Base-by-base conservation (phyloP, 2,329 filamentous ascomycete species). In the Allantophomopsis cytisporea region DNA sequence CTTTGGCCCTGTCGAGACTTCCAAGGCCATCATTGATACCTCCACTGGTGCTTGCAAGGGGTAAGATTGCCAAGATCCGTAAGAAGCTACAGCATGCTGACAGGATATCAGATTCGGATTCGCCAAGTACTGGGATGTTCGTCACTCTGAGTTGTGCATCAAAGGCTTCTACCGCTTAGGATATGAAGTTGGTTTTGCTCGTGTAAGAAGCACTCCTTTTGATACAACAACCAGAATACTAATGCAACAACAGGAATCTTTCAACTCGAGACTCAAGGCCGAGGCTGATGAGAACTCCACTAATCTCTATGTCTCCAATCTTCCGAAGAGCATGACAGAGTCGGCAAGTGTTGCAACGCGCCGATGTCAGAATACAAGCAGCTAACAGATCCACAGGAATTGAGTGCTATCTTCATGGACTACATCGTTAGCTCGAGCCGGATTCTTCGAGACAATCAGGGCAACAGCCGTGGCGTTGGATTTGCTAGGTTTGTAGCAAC, bases 1-100 rank as follows among this genome's bases (percentile, higher is more conserved):
- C 38, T 98, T 96, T 55, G 93, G 91, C 33, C 79, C 82, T 44
- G 91, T 98, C 42, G 86, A 94, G 63, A 94, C 88, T 48, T 95
- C 87, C 54, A 98, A 98, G 69, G 91, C 93, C 12, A 98, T 98
- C 63, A 94, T 98, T 54, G 93, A 98, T 63, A 81, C 88, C 39
- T 80, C 83, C 49, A 94, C 86, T 37, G 85, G 87, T 43, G 80
- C 87, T 46, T 98, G 91, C 75, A 98, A 98, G 65, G 91, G 91
- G 91, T 94, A 64, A 53, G 71, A 63, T 15, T 12, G 18, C 7
- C 7, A 32, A 41, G 2, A 35, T 28, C 3, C 10, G 7, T 28
- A 12, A 6, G 10, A 6, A 28, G 18, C 8, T 28, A 3, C 3
- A 21, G 18, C 11, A 35, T 15, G 7, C 11, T 36, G 34, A 28